phyloP scores from a whole-genome alignment of 2,329 filamentous ascomycete genomes.

The Talaromyces sp. region DNA sequence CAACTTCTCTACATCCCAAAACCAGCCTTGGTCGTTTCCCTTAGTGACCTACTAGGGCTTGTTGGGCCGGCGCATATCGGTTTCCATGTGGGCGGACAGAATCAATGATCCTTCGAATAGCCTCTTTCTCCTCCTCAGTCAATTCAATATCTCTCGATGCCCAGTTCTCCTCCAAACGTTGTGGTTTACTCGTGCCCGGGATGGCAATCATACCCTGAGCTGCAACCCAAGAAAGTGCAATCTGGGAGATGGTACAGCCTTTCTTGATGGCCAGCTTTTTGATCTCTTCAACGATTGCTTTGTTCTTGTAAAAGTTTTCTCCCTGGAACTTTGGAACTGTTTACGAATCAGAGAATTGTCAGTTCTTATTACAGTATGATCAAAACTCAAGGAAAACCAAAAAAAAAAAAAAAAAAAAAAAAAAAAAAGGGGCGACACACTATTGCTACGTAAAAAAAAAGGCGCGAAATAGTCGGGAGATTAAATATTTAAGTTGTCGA shows the following conservation, averaged over 20 bases:
- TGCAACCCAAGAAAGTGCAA: conserved; percentile 37
- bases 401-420: too few species aligned
- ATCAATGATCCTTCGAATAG: conserved; percentile 37
- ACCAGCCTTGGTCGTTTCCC: not conserved
- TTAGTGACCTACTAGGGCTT: conserved; percentile 2
- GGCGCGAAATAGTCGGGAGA: conserved; percentile 42
- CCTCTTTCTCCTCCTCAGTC: conserved; percentile 29
- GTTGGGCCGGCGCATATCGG: conserved; percentile 19
- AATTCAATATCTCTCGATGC: conserved; percentile 30
- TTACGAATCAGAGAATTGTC: not conserved
- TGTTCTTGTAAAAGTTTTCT: conserved; percentile 43
- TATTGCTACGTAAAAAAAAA: conserved; percentile 35
- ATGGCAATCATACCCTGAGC: conserved; percentile 41
- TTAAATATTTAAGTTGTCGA: conserved; percentile 39
- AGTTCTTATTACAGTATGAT: not conserved
- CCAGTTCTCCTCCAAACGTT: conserved; percentile 37
- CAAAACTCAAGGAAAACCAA: not conserved
- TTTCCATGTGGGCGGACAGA: conserved; percentile 32
- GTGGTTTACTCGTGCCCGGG: conserved; percentile 40
- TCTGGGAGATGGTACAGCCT: conserved; percentile 28
- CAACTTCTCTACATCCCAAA: not conserved
- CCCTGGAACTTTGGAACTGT: conserved; percentile 31
- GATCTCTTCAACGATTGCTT: conserved; percentile 36
- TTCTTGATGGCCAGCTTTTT: conserved; percentile 33
- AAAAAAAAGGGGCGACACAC: conserved; percentile 18